Evolutionary conservation across 805 yeast species (phyloP), one percentile per base, ranked within the genome.

Genomic region (Nakazawaea holstii): DNA sequence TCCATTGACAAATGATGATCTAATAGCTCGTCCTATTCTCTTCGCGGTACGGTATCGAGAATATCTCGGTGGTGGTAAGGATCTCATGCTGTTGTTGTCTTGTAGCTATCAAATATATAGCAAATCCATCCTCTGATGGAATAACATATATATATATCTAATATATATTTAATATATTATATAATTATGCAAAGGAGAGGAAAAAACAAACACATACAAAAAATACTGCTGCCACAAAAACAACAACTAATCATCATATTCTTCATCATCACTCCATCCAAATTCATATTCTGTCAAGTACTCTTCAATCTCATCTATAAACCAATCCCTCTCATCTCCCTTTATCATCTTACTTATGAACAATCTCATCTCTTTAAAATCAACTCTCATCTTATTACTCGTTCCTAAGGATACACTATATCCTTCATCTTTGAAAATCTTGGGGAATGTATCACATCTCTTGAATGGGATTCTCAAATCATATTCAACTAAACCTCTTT

Each of bases 271-370:
- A 43, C 70, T 68, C 60, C 74, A 79, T 0, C 84, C 85, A 49
- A 62, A 60, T 38, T 75, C 77, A 53, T 79, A 82, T 45, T 70
- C 75, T 3, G 65, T 61, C 0, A 74, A 70, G 37, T 77, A 45
- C 2, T 61, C 59, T 2, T 70, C 73, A 8, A 82, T 52, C 20
- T 70, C 70, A 38, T 81, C 82, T 10, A 74, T 67, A 43, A 79
- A 56, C 37, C 78, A 83, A 37, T 74, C 79, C 50, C 79, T 65
- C 33, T 79, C 84, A 50, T 79, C 84, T 11, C 66, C 59, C 20
- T 60, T 50, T 40, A 67, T 58, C 36, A 46, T 55, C 37, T 55
- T 57, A 1, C 55, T 48, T 5, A 65, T 64, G 7, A 57, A 43
- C 10, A 54, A 50, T 6, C 57, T 54, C 65, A 61, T 61, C 7